Conservation (phyloP, 768 basidiomycete species). For the Coprinopsis cinerea region DNA sequence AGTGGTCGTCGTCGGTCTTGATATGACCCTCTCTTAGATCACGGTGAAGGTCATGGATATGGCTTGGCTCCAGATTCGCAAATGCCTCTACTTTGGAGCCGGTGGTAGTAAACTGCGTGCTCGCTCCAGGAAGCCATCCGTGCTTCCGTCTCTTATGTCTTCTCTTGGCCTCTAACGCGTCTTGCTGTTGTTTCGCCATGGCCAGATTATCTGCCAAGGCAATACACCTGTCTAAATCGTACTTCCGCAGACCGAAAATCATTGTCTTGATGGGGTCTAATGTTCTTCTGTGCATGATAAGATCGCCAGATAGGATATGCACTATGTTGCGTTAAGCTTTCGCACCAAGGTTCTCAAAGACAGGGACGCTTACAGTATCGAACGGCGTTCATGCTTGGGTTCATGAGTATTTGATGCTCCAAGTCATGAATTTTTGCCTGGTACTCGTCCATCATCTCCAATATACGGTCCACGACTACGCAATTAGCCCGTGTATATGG, state of each 20-base stretch:
- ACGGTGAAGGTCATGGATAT: background rate
- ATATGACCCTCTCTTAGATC: background rate
- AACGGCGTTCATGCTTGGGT: slow-evolving; percentile 54
- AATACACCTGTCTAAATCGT: slow-evolving; percentile 46
- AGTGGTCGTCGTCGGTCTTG: slow-evolving; percentile 9
- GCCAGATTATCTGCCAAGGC: slow-evolving; percentile 20
- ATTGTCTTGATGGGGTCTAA: slow-evolving; percentile 64
- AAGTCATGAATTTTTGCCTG: slow-evolving; percentile 53
- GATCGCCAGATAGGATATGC: slow-evolving; percentile 68
- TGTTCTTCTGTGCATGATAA: slow-evolving; percentile 66
- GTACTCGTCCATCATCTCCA: slow-evolving; percentile 65
- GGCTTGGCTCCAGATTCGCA: background rate
- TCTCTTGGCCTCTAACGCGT: background rate
- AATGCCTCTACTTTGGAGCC: background rate
- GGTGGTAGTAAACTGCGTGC: too few species aligned
- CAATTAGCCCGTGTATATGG: background rate
- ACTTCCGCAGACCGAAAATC: slow-evolving; percentile 55
- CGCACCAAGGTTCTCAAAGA: slow-evolving; percentile 45
- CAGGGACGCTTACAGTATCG: slow-evolving; percentile 39
- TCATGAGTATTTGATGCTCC: slow-evolving; percentile 52
- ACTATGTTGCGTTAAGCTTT: slow-evolving; percentile 30
- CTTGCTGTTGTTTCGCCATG: slow-evolving; percentile 9
- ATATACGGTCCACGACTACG: slow-evolving; percentile 57
- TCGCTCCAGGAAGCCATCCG: background rate
- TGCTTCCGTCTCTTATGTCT: slow-evolving; percentile 6